These are phyloP conservation scores for Xylariaceae sp. DNA, from an alignment of 2,329 filamentous ascomycete species.

Conservation along the genomic window DNA sequence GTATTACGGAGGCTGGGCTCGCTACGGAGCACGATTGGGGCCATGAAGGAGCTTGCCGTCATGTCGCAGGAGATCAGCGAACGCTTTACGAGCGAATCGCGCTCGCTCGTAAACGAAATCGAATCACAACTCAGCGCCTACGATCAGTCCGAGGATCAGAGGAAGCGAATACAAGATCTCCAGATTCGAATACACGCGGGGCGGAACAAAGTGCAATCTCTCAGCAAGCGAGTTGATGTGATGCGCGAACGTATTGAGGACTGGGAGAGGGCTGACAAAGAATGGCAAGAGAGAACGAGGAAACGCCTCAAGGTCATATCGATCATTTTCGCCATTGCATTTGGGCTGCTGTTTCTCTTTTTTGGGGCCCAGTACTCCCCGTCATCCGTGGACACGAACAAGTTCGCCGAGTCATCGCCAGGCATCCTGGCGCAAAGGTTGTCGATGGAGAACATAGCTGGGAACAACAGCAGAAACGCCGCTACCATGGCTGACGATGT, in stretches of 20 bases:
- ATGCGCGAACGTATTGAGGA: constrained; percentile 61
- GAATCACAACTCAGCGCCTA: constrained; percentile 56
- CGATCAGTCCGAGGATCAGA: constrained; percentile 60
- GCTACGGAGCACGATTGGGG: constrained; percentile 60
- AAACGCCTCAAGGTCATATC: constrained; percentile 60
- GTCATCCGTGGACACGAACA: constrained; percentile 19
- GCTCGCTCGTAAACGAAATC: constrained; percentile 57
- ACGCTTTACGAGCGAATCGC: constrained; percentile 57
- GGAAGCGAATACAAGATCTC: constrained; percentile 57
- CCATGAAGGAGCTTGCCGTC: constrained; percentile 62
- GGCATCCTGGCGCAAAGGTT: constrained; percentile 10
- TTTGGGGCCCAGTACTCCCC: constrained; percentile 35
- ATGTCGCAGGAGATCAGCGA: constrained; percentile 55
- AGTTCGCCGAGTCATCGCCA: constrained; percentile 13
- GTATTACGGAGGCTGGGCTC: constrained; percentile 64
- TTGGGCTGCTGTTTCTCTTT: constrained; percentile 47
- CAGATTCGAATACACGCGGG: constrained; percentile 58
- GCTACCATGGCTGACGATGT: constrained; percentile 28
- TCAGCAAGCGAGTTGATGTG: constrained; percentile 60
- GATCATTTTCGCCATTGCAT: constrained; percentile 49
- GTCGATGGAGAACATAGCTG: constrained; percentile 12
- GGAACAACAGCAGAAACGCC: constrained; percentile 25
- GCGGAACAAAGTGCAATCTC: constrained; percentile 53
- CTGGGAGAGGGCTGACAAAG: constrained; percentile 63
- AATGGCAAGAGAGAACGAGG: constrained; percentile 65